Base-by-base conservation (phyloP, 306 rosid species). In the Mucuna pruriens region DNA sequence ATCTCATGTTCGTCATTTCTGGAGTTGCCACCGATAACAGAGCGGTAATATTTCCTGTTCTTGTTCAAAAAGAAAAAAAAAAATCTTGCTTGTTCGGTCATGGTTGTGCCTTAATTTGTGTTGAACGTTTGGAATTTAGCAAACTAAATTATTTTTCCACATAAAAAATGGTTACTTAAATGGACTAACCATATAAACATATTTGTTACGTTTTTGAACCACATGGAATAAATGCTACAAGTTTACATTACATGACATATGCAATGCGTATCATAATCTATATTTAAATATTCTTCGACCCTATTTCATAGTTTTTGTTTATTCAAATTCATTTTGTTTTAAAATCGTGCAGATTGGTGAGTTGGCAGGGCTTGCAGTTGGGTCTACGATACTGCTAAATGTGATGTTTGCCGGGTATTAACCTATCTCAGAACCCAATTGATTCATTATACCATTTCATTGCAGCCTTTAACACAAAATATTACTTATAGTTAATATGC, bases 341-440 rank as follows among this genome's bases (percentile, higher is more conserved):
- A 3, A 45, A 71, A 51, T 54, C n/a, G 0, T 79, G 68, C 87
- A 95, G 99, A 87, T 95, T 45, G 96, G 99, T 40, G 97, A 95
- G 83, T 88, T 95, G 74, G 97, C 98, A 1, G 99, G 99, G 0
- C 85, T 91, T 45, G 97, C 97, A 0, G 87, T 95, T 34, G 98
- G 98, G 7, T 62, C 91, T 4, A 92, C 97, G 0, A 81, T 95
- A 46, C 86, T 92, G 17, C 87, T 95, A 16, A 91, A 95, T 64
- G 95, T 95, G 55, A 26, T 93, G 87, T 86, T 90, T 84, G 89
- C 98, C 5, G 98, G 97, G 99, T 95, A 93, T 20, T 29, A 11
- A 42, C 69, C 55, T 29, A 61, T 68, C 77, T 6, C 66, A 15
- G 45, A 75, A 2, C 17, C 10, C 2, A 22, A 46, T 5, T 12